Conservation (phyloP, 306 rosid species). For the Geum urbanum region DNA sequence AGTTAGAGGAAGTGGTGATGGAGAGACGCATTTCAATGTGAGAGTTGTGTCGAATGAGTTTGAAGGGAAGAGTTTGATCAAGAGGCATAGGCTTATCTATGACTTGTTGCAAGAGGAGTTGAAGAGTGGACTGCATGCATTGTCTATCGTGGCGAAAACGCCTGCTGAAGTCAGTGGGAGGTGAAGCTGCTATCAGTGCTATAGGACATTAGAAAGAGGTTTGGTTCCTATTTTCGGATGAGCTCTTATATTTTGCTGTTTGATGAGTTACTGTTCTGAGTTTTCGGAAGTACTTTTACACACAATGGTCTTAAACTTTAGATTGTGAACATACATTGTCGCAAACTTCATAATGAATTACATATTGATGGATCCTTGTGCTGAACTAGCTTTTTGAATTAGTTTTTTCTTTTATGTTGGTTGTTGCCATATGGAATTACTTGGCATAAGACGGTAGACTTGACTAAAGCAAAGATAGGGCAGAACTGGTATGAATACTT, state of each 20-base stretch:
- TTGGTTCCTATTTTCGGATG: conserved; percentile 20
- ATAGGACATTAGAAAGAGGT: conserved; percentile 23
- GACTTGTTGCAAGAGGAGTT: conserved; percentile 67
- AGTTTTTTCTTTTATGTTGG: background rate
- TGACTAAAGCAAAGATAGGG: background rate
- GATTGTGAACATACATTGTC: conserved; percentile 13
- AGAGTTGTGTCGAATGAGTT: conserved; percentile 63
- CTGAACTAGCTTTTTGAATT: background rate
- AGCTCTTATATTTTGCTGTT: conserved; percentile 1
- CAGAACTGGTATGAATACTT: background rate
- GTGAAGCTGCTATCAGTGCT: conserved; percentile 18
- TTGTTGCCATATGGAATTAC: background rate
- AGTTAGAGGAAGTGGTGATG: conserved; percentile 56
- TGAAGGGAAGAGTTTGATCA: conserved; percentile 82
- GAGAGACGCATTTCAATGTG: conserved; percentile 85
- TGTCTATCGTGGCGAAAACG: conserved; percentile 77
- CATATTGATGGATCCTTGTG: background rate
- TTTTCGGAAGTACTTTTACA: conserved; percentile 6
- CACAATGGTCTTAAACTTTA: conserved; percentile 14
- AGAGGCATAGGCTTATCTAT: conserved; percentile 81
- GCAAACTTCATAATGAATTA: conserved; percentile 15
- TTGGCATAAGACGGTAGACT: background rate
- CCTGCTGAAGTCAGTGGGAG: conserved; percentile 51
- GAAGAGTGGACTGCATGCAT: conserved; percentile 70
- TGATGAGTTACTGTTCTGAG: conserved; percentile 2